A percentile compares a stretch with the other conserved stretches of the same genome.
Evolutionary conservation across 305 asterid species (phyloP).

Genomic region (Solanum hybrid): DNA sequence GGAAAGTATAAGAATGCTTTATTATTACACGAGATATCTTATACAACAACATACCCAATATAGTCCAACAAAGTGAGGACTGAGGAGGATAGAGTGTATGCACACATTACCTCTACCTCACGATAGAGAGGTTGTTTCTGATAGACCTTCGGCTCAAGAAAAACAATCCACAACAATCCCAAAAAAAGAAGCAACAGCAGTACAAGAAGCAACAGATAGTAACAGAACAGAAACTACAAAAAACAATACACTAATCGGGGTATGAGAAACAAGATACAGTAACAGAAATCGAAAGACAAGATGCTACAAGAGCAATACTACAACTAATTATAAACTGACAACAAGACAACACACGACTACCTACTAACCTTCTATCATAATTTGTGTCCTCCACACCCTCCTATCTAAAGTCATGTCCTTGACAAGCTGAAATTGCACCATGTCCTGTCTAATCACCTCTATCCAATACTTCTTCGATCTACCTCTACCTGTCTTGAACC

Average conservation of each 20-base stretch:
- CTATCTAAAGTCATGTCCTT: not conserved
- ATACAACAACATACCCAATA: not conserved
- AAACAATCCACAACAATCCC: not conserved
- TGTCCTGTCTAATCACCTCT: not conserved
- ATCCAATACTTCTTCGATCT: not conserved
- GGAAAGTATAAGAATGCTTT: not conserved
- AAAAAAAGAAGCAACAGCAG: not conserved
- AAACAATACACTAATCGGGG: not conserved
- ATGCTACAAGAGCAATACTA: not conserved
- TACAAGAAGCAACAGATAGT: not conserved
- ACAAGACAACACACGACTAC: not conserved
- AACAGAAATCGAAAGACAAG: not conserved
- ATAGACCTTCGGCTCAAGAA: not conserved
- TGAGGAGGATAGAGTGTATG: not conserved
- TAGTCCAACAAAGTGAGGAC: not conserved
- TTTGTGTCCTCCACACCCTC: not conserved
- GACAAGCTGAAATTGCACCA: not conserved
- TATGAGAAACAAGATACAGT: not conserved
- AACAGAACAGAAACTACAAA: not conserved
- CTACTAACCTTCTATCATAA: not conserved
- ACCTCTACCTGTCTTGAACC: not conserved
- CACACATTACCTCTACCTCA: not conserved
- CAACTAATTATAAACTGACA: not conserved
- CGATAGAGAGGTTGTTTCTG: not conserved
- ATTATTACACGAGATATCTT: not conserved